phyloP scores from a whole-genome alignment of 495 filamentous ascomycete species.

The Tuber calosporum region DNA sequence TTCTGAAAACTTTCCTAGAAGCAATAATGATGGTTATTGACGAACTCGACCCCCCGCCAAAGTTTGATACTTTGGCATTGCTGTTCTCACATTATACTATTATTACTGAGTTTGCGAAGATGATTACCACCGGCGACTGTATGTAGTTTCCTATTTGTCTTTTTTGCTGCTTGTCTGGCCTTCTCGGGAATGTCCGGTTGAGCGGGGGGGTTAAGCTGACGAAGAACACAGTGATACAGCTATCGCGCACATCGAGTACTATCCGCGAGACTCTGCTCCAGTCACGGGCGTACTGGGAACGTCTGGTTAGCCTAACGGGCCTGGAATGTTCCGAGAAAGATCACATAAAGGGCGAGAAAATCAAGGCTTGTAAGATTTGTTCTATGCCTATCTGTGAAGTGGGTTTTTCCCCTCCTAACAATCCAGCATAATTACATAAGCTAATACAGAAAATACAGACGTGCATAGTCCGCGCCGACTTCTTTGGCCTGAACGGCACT shows the following conservation, averaged over 20 bases:
- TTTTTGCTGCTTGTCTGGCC: background rate
- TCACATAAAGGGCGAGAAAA: conserved; percentile 30
- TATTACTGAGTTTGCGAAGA: conserved; percentile 20
- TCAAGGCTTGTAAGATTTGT: conserved; percentile 28
- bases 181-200: background rate
- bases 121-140: conserved; percentile 34
- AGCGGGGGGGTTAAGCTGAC: background rate
- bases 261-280: conserved; percentile 29
- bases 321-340: conserved; percentile 23
- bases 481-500: conserved; percentile 31
- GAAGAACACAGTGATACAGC: conserved; percentile 26
- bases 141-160: background rate
- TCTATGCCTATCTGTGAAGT: conserved; percentile 35
- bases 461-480: conserved; percentile 33
- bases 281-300: conserved; percentile 22
- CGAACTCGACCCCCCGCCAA: conserved; percentile 19
- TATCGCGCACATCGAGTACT: conserved; percentile 33
- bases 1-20: conserved; percentile 21
- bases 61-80: conserved; percentile 29
- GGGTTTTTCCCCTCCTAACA: background rate
- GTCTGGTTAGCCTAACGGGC: conserved; percentile 21
- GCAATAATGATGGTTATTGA: background rate
- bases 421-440: background rate
- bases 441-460: conserved; percentile 18
- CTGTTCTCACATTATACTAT: conserved; percentile 32